These are phyloP conservation scores for Claviceps sp. DNA, from an alignment of 2,329 filamentous ascomycete genomes.

Conservation along the genomic window DNA sequence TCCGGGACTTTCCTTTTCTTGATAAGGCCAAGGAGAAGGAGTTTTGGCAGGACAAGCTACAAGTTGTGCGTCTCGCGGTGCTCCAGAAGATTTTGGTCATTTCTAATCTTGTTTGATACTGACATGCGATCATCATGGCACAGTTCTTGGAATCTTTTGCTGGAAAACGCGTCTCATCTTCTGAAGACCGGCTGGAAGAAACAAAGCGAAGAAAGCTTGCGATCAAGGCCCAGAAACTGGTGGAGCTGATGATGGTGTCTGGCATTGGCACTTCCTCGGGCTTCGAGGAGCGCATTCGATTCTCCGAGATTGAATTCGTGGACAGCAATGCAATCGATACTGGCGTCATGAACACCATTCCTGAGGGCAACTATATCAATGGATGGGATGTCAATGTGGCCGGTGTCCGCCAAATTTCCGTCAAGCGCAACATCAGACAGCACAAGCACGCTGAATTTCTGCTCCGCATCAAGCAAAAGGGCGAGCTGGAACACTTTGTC, in stretches of 20 bases:
- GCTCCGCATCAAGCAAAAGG: constrained; percentile 68
- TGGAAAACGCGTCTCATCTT: constrained; percentile 92
- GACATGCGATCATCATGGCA: background rate
- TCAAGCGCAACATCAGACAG: constrained; percentile 76
- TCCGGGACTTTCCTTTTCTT: constrained; percentile 94
- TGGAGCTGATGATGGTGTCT: constrained; percentile 99
- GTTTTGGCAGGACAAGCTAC: constrained; percentile 98
- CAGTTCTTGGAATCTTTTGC: constrained; percentile 96
- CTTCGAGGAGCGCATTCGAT: constrained; percentile 93
- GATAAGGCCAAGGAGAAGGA: constrained; percentile 97
- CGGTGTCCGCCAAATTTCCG: constrained; percentile 64
- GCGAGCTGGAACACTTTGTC: constrained; percentile 63
- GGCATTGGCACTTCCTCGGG: constrained; percentile 90
- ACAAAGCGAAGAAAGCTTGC: constrained; percentile 90
- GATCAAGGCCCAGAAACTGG: constrained; percentile 83
- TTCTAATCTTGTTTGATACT: background rate
- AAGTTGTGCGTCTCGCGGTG: constrained; percentile 52
- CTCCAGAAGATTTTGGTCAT: background rate
- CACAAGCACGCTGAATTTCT: constrained; percentile 94
- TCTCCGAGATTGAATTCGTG: constrained; percentile 93
- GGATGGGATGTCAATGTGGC: constrained; percentile 96
- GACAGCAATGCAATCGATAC: constrained; percentile 87
- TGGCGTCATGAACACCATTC: constrained; percentile 72
- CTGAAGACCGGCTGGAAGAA: constrained; percentile 88
- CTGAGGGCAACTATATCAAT: constrained; percentile 84